phyloP scores from a whole-genome alignment of 164 flowering plant genomes.

The Chimonanthus praecox region DNA sequence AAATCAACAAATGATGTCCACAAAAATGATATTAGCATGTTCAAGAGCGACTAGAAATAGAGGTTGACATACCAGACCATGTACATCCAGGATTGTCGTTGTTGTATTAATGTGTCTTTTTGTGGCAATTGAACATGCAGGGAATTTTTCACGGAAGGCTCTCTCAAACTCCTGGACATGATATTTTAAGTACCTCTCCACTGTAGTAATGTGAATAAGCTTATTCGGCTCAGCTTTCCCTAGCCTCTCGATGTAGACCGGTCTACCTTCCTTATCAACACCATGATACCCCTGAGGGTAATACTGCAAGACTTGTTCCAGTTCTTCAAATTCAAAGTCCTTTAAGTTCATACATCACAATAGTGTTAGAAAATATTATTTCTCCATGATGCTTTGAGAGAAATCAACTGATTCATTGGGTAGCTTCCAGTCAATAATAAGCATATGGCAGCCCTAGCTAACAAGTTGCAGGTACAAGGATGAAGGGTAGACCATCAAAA shows the following conservation, averaged over 20 bases:
- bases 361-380: not conserved
- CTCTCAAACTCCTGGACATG: slow-evolving; percentile 88
- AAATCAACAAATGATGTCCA: not conserved
- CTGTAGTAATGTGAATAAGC: slow-evolving; percentile 20
- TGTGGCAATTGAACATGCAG: slow-evolving; percentile 75
- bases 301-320: slow-evolving; percentile 49
- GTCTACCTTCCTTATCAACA: no score
- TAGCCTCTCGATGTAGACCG: no score
- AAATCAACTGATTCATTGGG: no score
- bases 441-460: no score
- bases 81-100: slow-evolving; percentile 74
- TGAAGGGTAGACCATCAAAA: no score
- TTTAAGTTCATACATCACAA: slow-evolving; percentile 20
- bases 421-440: no score
- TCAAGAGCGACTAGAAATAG: not conserved
- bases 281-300: no score
- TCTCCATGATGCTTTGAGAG: no score
- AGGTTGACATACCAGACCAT: slow-evolving; percentile 55
- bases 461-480: no score
- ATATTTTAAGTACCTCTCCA: slow-evolving; percentile 30
- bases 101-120: slow-evolving; percentile 58
- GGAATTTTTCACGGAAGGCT: slow-evolving; percentile 68
- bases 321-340: slow-evolving; percentile 83
- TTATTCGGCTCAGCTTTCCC: slow-evolving; percentile 13
- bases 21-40: not conserved